Conservation (phyloP, 2,329 filamentous ascomycete species). For the Raffaelea deltoideospora region DNA sequence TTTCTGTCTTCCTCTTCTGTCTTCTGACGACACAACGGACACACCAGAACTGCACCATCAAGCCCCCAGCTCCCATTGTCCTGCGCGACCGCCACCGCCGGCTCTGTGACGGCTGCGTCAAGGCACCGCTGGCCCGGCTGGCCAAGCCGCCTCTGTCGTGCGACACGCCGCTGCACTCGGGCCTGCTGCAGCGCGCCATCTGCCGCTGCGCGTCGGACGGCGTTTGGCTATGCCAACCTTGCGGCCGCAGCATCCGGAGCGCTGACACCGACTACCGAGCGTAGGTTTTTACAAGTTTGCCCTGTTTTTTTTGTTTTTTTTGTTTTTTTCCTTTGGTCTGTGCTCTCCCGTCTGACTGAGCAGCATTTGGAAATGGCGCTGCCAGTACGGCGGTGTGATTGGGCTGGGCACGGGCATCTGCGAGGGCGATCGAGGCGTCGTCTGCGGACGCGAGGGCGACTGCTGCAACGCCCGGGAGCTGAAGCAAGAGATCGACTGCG, state of each 20-base stretch:
- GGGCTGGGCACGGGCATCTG: constrained; percentile 74
- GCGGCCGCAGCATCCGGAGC: constrained; percentile 54
- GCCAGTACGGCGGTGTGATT: constrained; percentile 66
- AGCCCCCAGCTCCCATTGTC: constrained; percentile 53
- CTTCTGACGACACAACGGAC: not conserved
- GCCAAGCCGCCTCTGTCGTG: constrained; percentile 28
- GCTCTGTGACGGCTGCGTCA: constrained; percentile 61
- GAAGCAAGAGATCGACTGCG: constrained; percentile 74
- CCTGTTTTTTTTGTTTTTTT: not conserved
- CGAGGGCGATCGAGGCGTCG: constrained; percentile 74
- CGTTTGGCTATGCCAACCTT: constrained; percentile 78
- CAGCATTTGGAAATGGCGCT: constrained; percentile 80
- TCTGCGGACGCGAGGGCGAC: constrained; percentile 62
- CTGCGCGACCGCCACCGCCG: constrained; percentile 66
- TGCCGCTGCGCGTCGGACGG: constrained; percentile 38
- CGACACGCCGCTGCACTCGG: constrained; percentile 31
- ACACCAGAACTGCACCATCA: constrained; percentile 75
- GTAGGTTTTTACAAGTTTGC: constrained; percentile 20
- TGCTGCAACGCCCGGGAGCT: constrained; percentile 67
- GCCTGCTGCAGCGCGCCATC: constrained; percentile 39
- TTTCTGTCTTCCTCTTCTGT: not conserved
- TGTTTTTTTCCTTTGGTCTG: not conserved
- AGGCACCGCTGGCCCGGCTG: constrained; percentile 49
- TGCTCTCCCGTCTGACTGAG: not conserved
- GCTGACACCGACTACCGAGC: constrained; percentile 43